A percentile compares a stretch with the other conserved stretches of the same genome.
These are phyloP conservation scores for Colletotrichum simmondsii DNA, from an alignment of 2,329 filamentous ascomycete species.

Conservation along the genomic window DNA sequence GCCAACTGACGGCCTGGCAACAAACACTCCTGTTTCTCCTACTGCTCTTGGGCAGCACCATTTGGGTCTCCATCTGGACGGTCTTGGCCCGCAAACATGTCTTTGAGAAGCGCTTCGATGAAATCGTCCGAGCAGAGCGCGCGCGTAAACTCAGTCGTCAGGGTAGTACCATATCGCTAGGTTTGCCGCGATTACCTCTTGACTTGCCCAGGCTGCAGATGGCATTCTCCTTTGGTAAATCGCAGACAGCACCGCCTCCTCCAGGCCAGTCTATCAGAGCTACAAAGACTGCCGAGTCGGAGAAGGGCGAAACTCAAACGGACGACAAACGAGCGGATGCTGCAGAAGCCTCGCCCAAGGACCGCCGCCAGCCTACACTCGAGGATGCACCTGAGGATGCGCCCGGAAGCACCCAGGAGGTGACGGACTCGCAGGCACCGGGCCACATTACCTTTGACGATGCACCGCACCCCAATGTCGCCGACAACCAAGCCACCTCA, in stretches of 20 bases:
- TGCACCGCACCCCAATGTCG: not conserved
- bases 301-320: not conserved
- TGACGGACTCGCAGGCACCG: not conserved
- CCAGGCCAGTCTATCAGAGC: not conserved
- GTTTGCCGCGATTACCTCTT: conserved; percentile 7
- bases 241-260: not conserved
- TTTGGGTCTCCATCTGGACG: conserved; percentile 74
- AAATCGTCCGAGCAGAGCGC: conserved; percentile 57
- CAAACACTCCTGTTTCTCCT: conserved; percentile 73
- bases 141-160: conserved; percentile 43
- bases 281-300: not conserved
- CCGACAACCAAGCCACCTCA: not conserved
- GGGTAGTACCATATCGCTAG: conserved; percentile 41
- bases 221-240: not conserved
- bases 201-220: conserved; percentile 38
- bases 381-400: not conserved
- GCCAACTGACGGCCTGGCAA: conserved; percentile 73
- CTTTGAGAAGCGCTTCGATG: conserved; percentile 70
- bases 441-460: not conserved
- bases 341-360: not conserved
- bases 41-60: conserved; percentile 73
- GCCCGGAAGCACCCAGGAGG: not conserved
- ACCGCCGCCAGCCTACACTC: too few relatives aligned
- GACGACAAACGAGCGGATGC: not conserved
- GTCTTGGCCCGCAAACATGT: conserved; percentile 69